Conservation (phyloP, 1,284 basidiomycete species). For the Taiwanofungus camphoratus region DNA sequence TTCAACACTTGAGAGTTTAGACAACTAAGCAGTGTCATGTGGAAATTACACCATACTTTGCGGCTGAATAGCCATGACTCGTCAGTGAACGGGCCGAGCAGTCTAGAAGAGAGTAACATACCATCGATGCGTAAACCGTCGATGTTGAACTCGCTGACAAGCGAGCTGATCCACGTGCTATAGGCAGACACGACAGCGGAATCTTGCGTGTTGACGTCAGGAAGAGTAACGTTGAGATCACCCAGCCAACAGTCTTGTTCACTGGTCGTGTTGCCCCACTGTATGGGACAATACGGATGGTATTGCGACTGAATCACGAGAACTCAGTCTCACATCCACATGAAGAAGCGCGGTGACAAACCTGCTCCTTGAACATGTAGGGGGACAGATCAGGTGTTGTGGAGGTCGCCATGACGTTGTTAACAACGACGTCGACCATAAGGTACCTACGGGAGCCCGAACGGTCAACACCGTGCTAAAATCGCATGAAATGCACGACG, state of each 20-base stretch:
- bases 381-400: conserved; percentile 50
- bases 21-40: background rate
- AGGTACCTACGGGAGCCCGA: conserved; percentile 41
- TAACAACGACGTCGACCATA: conserved; percentile 79
- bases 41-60: conserved; percentile 40
- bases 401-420: conserved; percentile 64
- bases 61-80: conserved; percentile 16
- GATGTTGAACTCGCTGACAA: conserved; percentile 61
- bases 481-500: conserved; percentile 12
- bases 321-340: background rate
- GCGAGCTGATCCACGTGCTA: conserved; percentile 53
- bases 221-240: conserved; percentile 59
- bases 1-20: background rate
- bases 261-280: conserved; percentile 58
- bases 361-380: conserved; percentile 60
- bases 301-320: conserved; percentile 41
- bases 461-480: background rate
- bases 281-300: conserved; percentile 65
- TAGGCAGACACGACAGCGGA: conserved; percentile 53
- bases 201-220: conserved; percentile 72
- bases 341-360: conserved; percentile 20
- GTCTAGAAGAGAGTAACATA: conserved; percentile 5
- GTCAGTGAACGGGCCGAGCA: background rate
- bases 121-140: conserved; percentile 78
- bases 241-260: conserved; percentile 77